Conservation (phyloP, 176 grass and related monocot species). For the Areca catechu region DNA sequence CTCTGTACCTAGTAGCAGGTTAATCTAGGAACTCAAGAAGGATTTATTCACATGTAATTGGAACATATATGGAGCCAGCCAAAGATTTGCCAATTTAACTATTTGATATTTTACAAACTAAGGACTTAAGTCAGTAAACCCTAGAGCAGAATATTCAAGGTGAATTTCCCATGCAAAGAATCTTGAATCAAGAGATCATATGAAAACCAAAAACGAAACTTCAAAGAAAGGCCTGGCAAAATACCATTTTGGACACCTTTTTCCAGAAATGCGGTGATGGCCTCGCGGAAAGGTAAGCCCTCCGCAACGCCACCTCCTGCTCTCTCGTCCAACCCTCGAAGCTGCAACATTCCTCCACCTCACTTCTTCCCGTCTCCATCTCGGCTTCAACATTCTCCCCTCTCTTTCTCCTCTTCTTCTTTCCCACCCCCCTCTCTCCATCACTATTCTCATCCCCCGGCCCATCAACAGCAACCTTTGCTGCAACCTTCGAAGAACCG, state of each 20-base stretch:
- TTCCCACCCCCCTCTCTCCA: neutral
- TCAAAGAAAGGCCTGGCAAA: neutral
- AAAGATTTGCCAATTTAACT: too few relatives aligned
- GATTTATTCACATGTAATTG: too few relatives aligned
- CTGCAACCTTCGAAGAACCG: neutral
- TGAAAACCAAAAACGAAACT: too few relatives aligned
- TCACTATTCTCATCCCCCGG: neutral
- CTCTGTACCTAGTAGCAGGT: too few relatives aligned
- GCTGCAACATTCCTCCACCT: slow-evolving; percentile 13
- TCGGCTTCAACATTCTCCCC: slow-evolving; percentile 8
- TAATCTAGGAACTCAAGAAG: too few relatives aligned
- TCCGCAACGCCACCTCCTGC: slow-evolving; percentile 48
- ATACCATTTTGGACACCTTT: slow-evolving; percentile 91
- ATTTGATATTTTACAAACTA: too few relatives aligned
- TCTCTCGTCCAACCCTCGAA: slow-evolving; percentile 59
- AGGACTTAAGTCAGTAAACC: too few relatives aligned
- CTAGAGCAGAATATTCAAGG: too few relatives aligned
- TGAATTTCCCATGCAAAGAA: too few relatives aligned
- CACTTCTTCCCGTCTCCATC: slow-evolving; percentile 25
- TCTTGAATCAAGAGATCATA: too few relatives aligned
- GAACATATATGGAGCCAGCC: too few relatives aligned
- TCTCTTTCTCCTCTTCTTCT: neutral
- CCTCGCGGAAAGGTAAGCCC: slow-evolving; percentile 53
- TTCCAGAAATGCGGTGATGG: slow-evolving; percentile 98
- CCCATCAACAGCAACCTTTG: neutral